Evolutionary conservation across 179 eudicot genomes (phyloP), one percentile per base, ranked within the genome.

Genomic region (Silene noctiflora): DNA sequence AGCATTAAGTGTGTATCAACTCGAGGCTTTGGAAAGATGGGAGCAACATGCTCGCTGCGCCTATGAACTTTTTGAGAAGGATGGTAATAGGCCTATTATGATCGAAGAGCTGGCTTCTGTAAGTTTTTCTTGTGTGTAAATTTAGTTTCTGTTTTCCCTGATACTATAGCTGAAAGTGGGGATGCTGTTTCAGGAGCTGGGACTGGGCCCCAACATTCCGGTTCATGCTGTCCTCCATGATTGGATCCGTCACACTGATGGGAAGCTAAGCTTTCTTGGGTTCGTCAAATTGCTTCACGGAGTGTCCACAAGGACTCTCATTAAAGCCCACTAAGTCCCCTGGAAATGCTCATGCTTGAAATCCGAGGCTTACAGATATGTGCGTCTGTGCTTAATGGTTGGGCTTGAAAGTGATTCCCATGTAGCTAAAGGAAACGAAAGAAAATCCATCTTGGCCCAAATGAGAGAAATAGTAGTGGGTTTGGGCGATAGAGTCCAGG

Each of bases 81-180:
- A 94, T 79, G 98, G 96, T 68, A 90, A 94, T 82, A 81, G 96
- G 71, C 88, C 98, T 72, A 94, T 94, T 35, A 92, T 92, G 97
- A 94, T 94, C 29, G 96, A 94, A 82, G 98, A 94, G 75, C 88
- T 94, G 65, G 97, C 98, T 62, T 94, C 98, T 14, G 98, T 94
- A 89, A 81, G 89, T 74, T 75, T 56, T 67, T 55, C 35, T 27
- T 75, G 35, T 16, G 17, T 31, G 19, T 31, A 31, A 65, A 17
- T 67, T 12, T 35, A 35, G 16, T 46, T 14, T 13, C 22, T 5
- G 46, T n/a, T 20, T 48, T 46, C 20, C 35, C 6, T 22, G 35
- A 6, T 25, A 71, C n/a, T 16, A n/a, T 48, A 24, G 29, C 62
- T 6, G 16, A 33, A 60, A 20, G 29, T 72, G 46, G 60, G 78